Evolutionary conservation across 1,284 basidiomycete genomes (phyloP).

Genomic region (Fomitiporia mediterranea): DNA sequence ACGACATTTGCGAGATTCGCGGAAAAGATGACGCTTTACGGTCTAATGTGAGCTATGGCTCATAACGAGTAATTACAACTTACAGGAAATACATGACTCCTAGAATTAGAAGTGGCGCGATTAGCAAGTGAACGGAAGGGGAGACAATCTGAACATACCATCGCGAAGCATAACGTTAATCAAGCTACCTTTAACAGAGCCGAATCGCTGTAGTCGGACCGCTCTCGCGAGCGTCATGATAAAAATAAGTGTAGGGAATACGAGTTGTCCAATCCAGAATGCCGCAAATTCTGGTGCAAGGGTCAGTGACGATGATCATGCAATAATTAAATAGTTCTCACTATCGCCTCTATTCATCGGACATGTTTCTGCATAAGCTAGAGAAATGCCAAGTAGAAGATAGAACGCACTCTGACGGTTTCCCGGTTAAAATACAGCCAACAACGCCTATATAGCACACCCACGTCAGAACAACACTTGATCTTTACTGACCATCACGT

Average conservation of each 20-base stretch:
- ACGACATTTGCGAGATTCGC: constrained; percentile 17
- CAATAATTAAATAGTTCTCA: neutral
- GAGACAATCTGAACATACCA: constrained; percentile 2
- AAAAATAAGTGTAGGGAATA: constrained; percentile 18
- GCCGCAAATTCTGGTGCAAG: constrained; percentile 15
- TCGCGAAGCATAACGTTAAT: constrained; percentile 14
- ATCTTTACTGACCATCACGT: neutral
- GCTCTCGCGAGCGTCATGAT: constrained; percentile 12
- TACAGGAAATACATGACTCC: constrained; percentile 18
- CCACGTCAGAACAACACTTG: neutral
- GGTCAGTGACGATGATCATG: neutral
- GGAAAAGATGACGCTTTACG: constrained; percentile 12
- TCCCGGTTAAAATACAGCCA: constrained; percentile 18
- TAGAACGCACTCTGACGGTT: constrained; percentile 5
- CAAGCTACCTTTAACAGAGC: constrained; percentile 9
- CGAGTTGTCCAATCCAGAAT: constrained; percentile 21
- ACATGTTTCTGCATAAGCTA: neutral
- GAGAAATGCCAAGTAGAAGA: neutral
- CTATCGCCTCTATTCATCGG: constrained; percentile 12
- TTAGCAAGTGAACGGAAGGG: neutral
- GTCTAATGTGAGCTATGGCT: too few relatives aligned
- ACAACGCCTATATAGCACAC: constrained; percentile 7
- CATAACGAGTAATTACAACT: neutral
- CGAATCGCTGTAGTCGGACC: constrained; percentile 6
- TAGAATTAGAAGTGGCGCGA: neutral